Conservation (phyloP, 768 basidiomycete genomes). For the Clitopilus passeckerianus region DNA sequence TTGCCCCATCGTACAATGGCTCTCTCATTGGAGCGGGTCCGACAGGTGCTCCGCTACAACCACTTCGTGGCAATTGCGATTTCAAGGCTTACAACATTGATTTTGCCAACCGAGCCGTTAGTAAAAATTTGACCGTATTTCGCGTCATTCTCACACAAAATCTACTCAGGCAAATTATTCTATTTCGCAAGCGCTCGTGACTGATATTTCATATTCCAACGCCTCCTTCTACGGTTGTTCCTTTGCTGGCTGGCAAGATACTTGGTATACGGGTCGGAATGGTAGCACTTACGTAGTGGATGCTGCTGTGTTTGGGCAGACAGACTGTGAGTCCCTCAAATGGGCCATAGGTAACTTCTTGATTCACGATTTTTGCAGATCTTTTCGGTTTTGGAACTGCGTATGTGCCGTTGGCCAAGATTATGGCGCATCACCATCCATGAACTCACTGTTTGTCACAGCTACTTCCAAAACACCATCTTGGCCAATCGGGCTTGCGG, state of each 20-base stretch:
- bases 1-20: slow-evolving; percentile 51
- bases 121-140: slow-evolving; percentile 9
- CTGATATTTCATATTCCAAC: slow-evolving; percentile 59
- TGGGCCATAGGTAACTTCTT: not conserved
- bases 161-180: slow-evolving; percentile 42
- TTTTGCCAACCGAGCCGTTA: slow-evolving; percentile 62
- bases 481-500: slow-evolving; percentile 63
- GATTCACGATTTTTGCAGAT: slow-evolving; percentile 25
- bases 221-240: slow-evolving; percentile 64
- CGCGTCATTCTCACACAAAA: not conserved
- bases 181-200: slow-evolving; percentile 59
- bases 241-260: slow-evolving; percentile 60
- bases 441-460: slow-evolving; percentile 9
- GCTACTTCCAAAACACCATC: slow-evolving; percentile 56
- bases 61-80: slow-evolving; percentile 47
- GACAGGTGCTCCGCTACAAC: slow-evolving; percentile 48
- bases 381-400: slow-evolving; percentile 60
- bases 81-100: slow-evolving; percentile 67
- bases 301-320: slow-evolving; percentile 58
- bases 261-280: slow-evolving; percentile 59
- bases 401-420: slow-evolving; percentile 21
- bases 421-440: no score
- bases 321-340: slow-evolving; percentile 44
- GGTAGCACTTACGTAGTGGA: slow-evolving; percentile 57
- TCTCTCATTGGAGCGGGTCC: slow-evolving; percentile 59